Evolutionary conservation across 768 basidiomycete genomes (phyloP).

Genomic region (Suillus alpinus): DNA sequence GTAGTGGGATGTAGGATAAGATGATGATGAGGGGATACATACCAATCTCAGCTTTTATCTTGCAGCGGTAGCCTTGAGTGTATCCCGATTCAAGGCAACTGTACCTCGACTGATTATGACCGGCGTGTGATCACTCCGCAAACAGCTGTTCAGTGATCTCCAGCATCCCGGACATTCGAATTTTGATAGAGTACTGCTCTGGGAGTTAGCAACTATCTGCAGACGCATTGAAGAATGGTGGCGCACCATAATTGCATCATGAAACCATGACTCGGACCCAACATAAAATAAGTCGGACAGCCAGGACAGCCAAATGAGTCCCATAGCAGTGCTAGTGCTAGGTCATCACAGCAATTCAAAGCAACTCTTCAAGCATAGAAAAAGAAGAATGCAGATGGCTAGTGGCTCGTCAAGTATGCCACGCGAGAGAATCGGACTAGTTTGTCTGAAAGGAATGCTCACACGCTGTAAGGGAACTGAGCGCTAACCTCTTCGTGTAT

Average conservation of each 20-base stretch:
- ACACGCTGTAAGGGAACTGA: background rate
- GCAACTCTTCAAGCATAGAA: background rate
- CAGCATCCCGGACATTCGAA: background rate
- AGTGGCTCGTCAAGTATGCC: background rate
- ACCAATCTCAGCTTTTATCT: background rate
- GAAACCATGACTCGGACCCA: background rate
- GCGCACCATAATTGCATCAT: background rate
- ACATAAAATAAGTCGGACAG: background rate
- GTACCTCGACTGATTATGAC: background rate
- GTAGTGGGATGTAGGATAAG: background rate
- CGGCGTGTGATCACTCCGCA: background rate
- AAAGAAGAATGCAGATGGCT: background rate
- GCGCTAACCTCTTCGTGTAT: background rate
- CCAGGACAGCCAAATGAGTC: background rate
- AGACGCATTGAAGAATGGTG: background rate
- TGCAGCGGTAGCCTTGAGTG: background rate
- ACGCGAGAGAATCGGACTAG: background rate
- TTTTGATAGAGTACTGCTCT: background rate
- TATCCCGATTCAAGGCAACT: background rate
- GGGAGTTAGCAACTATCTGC: background rate
- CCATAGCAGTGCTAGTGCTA: background rate
- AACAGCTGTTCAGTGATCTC: background rate
- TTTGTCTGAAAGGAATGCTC: background rate
- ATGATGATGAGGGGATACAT: background rate
- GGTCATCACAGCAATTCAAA: background rate